These are phyloP conservation scores for Ophiocytium majus DNA, from an alignment of 352 stramenopile genomes.

Conservation along the genomic window DNA sequence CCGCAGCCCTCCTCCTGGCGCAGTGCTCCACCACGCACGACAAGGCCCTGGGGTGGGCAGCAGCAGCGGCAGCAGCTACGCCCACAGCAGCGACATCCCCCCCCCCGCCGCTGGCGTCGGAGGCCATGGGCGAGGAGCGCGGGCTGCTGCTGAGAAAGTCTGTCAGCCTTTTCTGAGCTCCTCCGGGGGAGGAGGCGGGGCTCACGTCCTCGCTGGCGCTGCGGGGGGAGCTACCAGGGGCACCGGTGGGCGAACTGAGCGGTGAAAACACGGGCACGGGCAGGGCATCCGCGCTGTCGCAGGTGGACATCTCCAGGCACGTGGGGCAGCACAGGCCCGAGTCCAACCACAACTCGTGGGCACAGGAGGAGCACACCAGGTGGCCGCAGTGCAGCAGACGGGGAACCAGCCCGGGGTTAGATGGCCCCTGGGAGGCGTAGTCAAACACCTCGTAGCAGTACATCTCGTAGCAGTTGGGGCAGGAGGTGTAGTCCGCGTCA, in stretches of 20 bases:
- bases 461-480: constrained; percentile 49
- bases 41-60: not conserved
- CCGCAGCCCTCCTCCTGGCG: constrained; percentile 24
- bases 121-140: not conserved
- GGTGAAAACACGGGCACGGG: not conserved
- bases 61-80: not conserved
- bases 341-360: constrained; percentile 44
- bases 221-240: not conserved
- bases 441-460: constrained; percentile 38
- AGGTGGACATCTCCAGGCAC: constrained; percentile 45
- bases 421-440: constrained; percentile 24
- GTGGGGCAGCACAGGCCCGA: constrained; percentile 45
- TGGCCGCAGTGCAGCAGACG: constrained; percentile 45
- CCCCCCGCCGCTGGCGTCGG: not conserved
- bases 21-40: constrained; percentile 42
- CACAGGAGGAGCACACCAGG: constrained; percentile 51
- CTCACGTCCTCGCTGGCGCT: not conserved
- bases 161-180: constrained; percentile 13
- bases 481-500: constrained; percentile 43
- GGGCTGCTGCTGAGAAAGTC: not conserved
- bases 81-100: not conserved
- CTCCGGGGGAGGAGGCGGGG: not conserved
- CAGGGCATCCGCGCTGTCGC: not conserved
- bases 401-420: constrained; percentile 38
- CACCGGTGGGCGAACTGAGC: not conserved